phyloP scores from a whole-genome alignment of 73 alveolate species.

The Uronychia setigera region DNA sequence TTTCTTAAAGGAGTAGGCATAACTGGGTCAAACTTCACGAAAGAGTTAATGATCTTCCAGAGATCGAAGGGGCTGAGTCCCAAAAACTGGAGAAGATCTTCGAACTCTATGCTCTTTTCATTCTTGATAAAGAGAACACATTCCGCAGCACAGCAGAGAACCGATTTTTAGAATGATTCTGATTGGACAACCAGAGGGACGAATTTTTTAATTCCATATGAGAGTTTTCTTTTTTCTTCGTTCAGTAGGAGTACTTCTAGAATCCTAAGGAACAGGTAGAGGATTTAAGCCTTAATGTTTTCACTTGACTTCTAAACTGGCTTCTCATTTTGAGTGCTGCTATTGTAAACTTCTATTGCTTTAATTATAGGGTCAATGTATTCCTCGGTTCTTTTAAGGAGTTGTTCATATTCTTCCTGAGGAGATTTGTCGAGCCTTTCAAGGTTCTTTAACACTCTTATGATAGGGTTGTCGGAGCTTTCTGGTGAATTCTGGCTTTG shows the following conservation, averaged over 20 bases:
- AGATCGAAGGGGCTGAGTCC: slow-evolving; percentile 59
- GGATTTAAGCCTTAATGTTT: too few relatives aligned
- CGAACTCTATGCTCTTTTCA: slow-evolving; percentile 12
- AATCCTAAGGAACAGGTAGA: slow-evolving; percentile 46
- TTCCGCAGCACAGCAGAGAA: slow-evolving; percentile 60
- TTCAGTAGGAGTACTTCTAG: slow-evolving; percentile 58
- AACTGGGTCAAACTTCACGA: slow-evolving; percentile 63
- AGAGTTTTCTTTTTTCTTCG: slow-evolving; percentile 34
- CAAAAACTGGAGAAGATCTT: slow-evolving; percentile 39
- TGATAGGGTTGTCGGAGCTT: too few relatives aligned
- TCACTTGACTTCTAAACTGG: too few relatives aligned
- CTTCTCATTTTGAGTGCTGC: too few relatives aligned
- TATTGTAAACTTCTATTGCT: not conserved
- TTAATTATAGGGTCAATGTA: not conserved
- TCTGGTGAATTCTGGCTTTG: too few relatives aligned
- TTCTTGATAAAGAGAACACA: slow-evolving; percentile 28
- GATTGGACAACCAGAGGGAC: slow-evolving; percentile 12
- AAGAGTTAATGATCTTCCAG: slow-evolving; percentile 68
- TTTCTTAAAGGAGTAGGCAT: slow-evolving; percentile 66
- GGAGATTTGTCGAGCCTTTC: too few relatives aligned
- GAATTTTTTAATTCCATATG: slow-evolving; percentile 12
- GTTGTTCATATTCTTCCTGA: not conserved
- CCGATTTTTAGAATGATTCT: slow-evolving; percentile 35
- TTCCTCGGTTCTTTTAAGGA: not conserved
- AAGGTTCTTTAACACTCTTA: too few relatives aligned